Evolutionary conservation across 2,329 filamentous ascomycete genomes (phyloP).

Genomic region (Hypoxylon sp.): DNA sequence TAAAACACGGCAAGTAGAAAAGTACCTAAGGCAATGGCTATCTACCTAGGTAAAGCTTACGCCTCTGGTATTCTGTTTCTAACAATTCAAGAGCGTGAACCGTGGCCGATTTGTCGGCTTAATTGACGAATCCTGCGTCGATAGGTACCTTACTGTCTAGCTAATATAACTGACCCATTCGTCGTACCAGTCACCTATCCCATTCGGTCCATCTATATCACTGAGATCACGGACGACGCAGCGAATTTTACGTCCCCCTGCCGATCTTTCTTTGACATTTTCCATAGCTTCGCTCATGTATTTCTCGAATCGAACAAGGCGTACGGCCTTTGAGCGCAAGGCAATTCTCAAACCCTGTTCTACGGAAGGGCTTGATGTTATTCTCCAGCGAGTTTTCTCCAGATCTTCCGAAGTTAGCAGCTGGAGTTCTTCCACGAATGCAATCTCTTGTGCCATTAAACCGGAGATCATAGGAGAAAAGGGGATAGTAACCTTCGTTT

Average conservation of each 20-base stretch:
- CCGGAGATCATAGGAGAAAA: neutral
- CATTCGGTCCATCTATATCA: neutral
- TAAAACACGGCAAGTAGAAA: neutral
- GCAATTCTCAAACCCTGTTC: conserved; percentile 26
- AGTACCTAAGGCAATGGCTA: neutral
- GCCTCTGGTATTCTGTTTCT: neutral
- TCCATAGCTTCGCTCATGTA: neutral
- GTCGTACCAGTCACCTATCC: neutral
- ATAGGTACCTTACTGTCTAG: neutral
- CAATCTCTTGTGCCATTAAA: neutral
- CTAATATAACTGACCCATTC: conserved; percentile 11
- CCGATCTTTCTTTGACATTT: neutral
- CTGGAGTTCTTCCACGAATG: conserved; percentile 3
- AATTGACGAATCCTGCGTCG: neutral
- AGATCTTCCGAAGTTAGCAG: neutral
- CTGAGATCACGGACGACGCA: neutral
- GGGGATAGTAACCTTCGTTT: neutral
- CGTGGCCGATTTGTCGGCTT: neutral
- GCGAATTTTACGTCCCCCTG: neutral
- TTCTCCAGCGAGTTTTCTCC: conserved; percentile 4
- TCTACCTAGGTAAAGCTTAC: neutral
- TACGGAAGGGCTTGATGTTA: neutral
- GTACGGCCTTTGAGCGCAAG: conserved; percentile 13
- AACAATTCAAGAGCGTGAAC: neutral
- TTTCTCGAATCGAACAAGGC: conserved; percentile 3